A percentile compares a stretch with the other conserved stretches of the same genome.
Conservation (phyloP, 2,329 filamentous ascomycete species). For the Mycosphaerella sp. region DNA sequence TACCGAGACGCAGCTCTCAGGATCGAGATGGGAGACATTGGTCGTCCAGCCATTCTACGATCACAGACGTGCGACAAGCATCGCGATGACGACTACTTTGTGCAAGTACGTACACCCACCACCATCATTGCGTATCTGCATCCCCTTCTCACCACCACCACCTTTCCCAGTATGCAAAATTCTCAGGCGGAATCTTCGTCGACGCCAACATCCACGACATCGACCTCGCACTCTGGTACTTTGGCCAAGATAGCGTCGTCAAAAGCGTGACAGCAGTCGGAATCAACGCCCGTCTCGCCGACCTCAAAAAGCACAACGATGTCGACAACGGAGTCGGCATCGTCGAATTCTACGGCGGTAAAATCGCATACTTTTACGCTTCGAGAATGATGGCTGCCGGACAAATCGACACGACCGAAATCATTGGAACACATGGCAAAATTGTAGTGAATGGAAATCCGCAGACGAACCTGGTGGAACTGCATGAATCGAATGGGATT, state of each 20-base stretch:
- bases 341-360: conserved; percentile 59
- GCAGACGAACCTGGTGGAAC: conserved; percentile 49
- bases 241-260: conserved; percentile 50
- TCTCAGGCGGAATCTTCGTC: conserved; percentile 63
- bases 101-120: conserved; percentile 33
- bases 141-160: not conserved
- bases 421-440: conserved; percentile 62
- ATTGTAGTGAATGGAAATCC: conserved; percentile 57
- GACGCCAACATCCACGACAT: conserved; percentile 68
- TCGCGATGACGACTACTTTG: conserved; percentile 61
- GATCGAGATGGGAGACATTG: conserved; percentile 51
- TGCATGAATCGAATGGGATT: conserved; percentile 50
- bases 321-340: conserved; percentile 59
- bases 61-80: conserved; percentile 63
- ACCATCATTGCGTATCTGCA: too few relatives aligned
- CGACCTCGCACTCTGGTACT: conserved; percentile 59
- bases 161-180: conserved; percentile 50
- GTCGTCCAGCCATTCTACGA: conserved; percentile 54
- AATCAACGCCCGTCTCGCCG: conserved; percentile 55
- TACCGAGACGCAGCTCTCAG: conserved; percentile 56
- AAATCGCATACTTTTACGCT: conserved; percentile 59
- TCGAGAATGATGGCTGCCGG: conserved; percentile 63
- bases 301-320: conserved; percentile 52
- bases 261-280: conserved; percentile 54
- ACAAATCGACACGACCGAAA: conserved; percentile 61